These are phyloP conservation scores for Rhizopogon vinicolor DNA, from an alignment of 768 basidiomycete genomes.

Conservation along the genomic window DNA sequence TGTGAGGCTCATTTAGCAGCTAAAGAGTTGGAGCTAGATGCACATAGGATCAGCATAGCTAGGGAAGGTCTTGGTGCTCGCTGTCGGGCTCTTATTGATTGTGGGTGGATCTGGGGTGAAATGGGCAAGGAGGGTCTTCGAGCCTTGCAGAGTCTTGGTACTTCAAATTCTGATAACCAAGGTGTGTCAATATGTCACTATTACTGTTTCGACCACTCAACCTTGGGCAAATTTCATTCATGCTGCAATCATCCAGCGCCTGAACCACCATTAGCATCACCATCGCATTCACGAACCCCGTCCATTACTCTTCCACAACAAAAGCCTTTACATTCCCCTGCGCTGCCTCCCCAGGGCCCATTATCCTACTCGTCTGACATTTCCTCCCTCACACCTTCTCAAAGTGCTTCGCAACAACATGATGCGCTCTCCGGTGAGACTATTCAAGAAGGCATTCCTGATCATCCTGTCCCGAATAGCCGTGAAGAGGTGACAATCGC, in stretches of 20 bases:
- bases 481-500: slow-evolving; percentile 13
- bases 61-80: slow-evolving; percentile 59
- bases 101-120: slow-evolving; percentile 64
- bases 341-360: slow-evolving; percentile 12
- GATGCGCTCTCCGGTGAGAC: slow-evolving; percentile 14
- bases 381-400: slow-evolving; percentile 71
- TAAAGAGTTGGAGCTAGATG: slow-evolving; percentile 63
- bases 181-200: not conserved
- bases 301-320: not conserved
- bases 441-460: slow-evolving; percentile 14
- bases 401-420: slow-evolving; percentile 59
- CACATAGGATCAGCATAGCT: slow-evolving; percentile 48
- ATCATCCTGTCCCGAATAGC: not conserved
- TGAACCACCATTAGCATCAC: slow-evolving; percentile 1
- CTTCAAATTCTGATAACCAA: not conserved
- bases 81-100: slow-evolving; percentile 62
- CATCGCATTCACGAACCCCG: not conserved
- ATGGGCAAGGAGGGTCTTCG: slow-evolving; percentile 57
- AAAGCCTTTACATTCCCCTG: slow-evolving; percentile 5
- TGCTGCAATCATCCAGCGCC: not conserved
- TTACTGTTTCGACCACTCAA: not conserved
- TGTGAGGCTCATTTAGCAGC: slow-evolving; percentile 71
- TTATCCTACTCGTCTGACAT: slow-evolving; percentile 41
- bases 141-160: slow-evolving; percentile 15
- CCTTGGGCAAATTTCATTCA: not conserved